These are phyloP conservation scores for Fusarium keratoplasticum DNA, from an alignment of 2,329 filamentous ascomycete species.

Conservation along the genomic window DNA sequence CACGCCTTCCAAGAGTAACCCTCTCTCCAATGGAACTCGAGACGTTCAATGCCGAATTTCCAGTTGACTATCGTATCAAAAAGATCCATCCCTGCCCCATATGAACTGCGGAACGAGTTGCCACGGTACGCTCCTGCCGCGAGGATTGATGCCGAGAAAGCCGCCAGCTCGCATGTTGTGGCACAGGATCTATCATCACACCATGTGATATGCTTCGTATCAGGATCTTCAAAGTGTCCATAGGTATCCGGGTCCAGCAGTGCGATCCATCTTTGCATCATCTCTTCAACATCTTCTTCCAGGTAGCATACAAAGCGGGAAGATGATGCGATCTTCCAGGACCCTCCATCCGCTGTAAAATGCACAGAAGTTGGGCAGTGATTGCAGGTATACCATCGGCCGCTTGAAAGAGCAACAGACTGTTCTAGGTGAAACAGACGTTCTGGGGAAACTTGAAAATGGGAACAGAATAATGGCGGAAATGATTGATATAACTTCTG, in stretches of 20 bases:
- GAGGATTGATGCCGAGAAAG: not conserved
- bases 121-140: not conserved
- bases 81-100: not conserved
- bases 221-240: not conserved
- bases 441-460: not conserved
- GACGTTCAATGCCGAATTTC: not conserved
- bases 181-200: not conserved
- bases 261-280: not conserved
- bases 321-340: not conserved
- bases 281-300: not conserved
- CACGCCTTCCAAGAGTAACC: not conserved
- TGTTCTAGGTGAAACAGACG: not conserved
- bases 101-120: not conserved
- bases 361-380: not conserved
- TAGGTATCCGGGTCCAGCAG: not conserved
- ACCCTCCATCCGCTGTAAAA: not conserved
- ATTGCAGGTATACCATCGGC: not conserved
- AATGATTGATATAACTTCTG: not conserved
- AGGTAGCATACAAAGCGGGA: not conserved
- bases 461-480: not conserved
- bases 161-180: not conserved
- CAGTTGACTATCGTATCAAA: not conserved
- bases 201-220: not conserved
- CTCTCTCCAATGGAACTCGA: not conserved
- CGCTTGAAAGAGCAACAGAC: not conserved